Conservation (phyloP, 139 green algal genomes). For the Chlamydomonas eustigma region DNA sequence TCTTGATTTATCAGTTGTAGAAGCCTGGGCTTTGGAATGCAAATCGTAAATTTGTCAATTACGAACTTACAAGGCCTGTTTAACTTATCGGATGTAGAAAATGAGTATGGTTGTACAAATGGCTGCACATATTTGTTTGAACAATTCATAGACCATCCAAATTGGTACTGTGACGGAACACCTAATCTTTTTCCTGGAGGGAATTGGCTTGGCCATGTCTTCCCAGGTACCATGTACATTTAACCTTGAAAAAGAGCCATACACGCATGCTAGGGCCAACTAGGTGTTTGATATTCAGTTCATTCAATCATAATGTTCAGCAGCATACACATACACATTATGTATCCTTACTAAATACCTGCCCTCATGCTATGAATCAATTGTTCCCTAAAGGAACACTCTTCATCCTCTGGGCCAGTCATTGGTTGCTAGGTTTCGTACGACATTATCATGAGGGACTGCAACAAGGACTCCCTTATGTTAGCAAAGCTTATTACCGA, state of each 20-base stretch:
- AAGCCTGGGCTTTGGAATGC: too few species aligned
- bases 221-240: constrained; percentile 4
- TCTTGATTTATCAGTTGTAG: too few species aligned
- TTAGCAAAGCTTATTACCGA: background rate
- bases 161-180: constrained; percentile 5
- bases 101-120: background rate
- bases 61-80: background rate
- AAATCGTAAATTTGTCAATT: too few species aligned
- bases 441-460: background rate
- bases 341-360: background rate
- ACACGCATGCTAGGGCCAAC: background rate
- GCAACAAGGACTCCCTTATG: background rate
- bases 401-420: constrained; percentile 10
- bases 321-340: background rate
- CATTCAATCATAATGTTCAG: too few species aligned
- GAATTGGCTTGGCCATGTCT: constrained; percentile 7
- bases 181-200: constrained; percentile 7
- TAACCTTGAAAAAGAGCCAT: background rate
- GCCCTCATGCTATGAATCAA: background rate
- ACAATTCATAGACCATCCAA: constrained; percentile 10
- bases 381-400: background rate
- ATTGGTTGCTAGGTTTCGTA: constrained; percentile 11
- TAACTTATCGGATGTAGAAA: background rate
- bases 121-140: background rate
- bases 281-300: background rate